Base-by-base conservation (phyloP, 176 grass and related monocot genomes). In the Oryza brachyantha region DNA sequence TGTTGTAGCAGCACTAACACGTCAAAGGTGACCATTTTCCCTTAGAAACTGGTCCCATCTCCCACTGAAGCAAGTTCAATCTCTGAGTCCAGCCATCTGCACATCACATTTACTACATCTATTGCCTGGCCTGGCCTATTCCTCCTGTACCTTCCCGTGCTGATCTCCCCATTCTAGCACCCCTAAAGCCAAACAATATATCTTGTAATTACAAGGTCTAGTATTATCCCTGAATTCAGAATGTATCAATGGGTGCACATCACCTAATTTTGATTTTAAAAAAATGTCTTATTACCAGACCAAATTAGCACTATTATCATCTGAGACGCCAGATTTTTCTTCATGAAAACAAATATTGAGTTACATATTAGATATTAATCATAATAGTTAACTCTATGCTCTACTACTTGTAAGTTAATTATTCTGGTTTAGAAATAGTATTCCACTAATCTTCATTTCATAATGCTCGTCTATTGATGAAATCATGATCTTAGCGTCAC, bases 161-260 rank as follows among this genome's bases (percentile, higher is more conserved):
- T 39, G 31, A 32, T 32, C 31, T 32, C 31, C 31, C 31, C 4
- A 32, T 32, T 32, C 31, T 32, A 32, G 31, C 14, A 43, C 13
- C 12, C 41, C 13, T 43, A 43, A n/a, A n/a, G n/a, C n/a, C n/a
- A n/a, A n/a, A n/a, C n/a, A n/a, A n/a, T n/a, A n/a, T n/a, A n/a
- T 97, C 94, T 52, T 91, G 94, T 36, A 36, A 36, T 36, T 6
- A 36, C 35, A 36, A 32, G 35, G 35, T 36, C 35, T 36, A 36
- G 6, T 36, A 36, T 36, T 5, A 36, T 36, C 2, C 35, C 35
- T 6, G 6, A 4, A 36, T 2, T 36, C 35, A 36, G 35, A 36
- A 36, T 36, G 6, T 5, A 36, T n/a, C 35, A 36, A 36, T 36
- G 35, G 35, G 5, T 36, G 5, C 35, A 36, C 35, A 36, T 36